Evolutionary conservation across 345 rosid species (phyloP).

Genomic region (Gossypioides kirkii): DNA sequence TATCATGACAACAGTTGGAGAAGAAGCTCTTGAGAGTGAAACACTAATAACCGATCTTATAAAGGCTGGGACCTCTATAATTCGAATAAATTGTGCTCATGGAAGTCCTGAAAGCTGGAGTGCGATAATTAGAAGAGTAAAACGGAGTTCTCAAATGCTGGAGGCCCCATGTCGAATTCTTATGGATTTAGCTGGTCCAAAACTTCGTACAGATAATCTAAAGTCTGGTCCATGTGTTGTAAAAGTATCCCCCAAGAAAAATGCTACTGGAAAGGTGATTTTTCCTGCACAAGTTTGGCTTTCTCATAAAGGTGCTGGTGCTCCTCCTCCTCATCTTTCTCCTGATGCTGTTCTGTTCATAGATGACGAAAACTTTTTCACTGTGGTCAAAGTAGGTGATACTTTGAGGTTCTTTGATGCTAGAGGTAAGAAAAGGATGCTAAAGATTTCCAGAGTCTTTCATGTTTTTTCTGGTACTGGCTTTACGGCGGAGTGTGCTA

Average conservation of each 20-base stretch:
- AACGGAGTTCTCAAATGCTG: slow-evolving; percentile 45
- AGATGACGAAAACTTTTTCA: slow-evolving; percentile 38
- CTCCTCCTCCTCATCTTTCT: slow-evolving; percentile 52
- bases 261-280: slow-evolving; percentile 47
- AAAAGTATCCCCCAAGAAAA: slow-evolving; percentile 54
- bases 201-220: slow-evolving; percentile 52
- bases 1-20: slow-evolving; percentile 66
- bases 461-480: slow-evolving; percentile 50
- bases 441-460: slow-evolving; percentile 38
- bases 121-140: slow-evolving; percentile 56
- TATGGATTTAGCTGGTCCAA: slow-evolving; percentile 80
- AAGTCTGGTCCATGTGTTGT: slow-evolving; percentile 56
- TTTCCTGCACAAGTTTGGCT: slow-evolving; percentile 60
- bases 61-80: slow-evolving; percentile 46
- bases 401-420: slow-evolving; percentile 43
- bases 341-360: slow-evolving; percentile 44
- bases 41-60: slow-evolving; percentile 42
- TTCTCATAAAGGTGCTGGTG: slow-evolving; percentile 39
- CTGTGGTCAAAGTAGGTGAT: slow-evolving; percentile 43
- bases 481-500: slow-evolving; percentile 48
- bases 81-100: slow-evolving; percentile 73
- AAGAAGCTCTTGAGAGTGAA: slow-evolving; percentile 52
- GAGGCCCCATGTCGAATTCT: slow-evolving; percentile 62
- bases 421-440: slow-evolving; percentile 52
- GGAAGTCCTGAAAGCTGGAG: slow-evolving; percentile 54